A percentile compares a stretch with the other conserved stretches of the same genome.
Evolutionary conservation across 768 basidiomycete species (phyloP).

Genomic region (Leccinum barrowsii): DNA sequence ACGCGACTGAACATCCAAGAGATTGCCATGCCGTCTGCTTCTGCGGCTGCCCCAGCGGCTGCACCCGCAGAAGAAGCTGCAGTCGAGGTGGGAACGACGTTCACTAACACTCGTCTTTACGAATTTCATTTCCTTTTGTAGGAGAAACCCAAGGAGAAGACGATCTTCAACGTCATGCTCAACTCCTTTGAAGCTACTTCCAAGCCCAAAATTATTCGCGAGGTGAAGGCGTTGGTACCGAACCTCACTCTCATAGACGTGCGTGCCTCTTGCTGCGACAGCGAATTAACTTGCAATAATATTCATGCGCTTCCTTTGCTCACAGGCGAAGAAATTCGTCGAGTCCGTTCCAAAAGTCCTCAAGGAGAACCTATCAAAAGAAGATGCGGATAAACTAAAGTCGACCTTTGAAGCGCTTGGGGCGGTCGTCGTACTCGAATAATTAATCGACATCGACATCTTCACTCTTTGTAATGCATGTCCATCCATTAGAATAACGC

Average conservation of each 20-base stretch:
- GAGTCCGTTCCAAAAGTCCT: constrained; percentile 90
- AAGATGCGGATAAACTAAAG: constrained; percentile 96
- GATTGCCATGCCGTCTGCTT: constrained; percentile 73
- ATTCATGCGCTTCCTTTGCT: background rate
- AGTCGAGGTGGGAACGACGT: constrained; percentile 48
- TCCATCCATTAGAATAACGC: constrained; percentile 15
- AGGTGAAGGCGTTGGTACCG: constrained; percentile 94
- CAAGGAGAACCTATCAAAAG: constrained; percentile 94
- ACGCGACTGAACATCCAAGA: constrained; percentile 94
- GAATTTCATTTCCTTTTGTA: constrained; percentile 23
- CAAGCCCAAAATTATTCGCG: constrained; percentile 96
- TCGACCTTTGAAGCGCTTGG: constrained; percentile 87
- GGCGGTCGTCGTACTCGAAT: constrained; percentile 83
- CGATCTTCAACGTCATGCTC: constrained; percentile 91
- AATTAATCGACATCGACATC: constrained; percentile 26
- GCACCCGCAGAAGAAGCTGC: constrained; percentile 59
- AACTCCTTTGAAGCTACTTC: constrained; percentile 89
- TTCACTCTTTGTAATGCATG: constrained; percentile 9
- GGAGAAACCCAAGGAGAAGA: constrained; percentile 99
- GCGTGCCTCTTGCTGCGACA: constrained; percentile 30
- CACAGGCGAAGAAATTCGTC: constrained; percentile 97
- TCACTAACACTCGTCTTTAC: background rate
- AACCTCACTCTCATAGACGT: constrained; percentile 97
- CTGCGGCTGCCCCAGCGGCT: constrained; percentile 55
- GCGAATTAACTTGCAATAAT: background rate